phyloP scores from a whole-genome alignment of 2,329 filamentous ascomycete genomes.

The Fusarium illudens region DNA sequence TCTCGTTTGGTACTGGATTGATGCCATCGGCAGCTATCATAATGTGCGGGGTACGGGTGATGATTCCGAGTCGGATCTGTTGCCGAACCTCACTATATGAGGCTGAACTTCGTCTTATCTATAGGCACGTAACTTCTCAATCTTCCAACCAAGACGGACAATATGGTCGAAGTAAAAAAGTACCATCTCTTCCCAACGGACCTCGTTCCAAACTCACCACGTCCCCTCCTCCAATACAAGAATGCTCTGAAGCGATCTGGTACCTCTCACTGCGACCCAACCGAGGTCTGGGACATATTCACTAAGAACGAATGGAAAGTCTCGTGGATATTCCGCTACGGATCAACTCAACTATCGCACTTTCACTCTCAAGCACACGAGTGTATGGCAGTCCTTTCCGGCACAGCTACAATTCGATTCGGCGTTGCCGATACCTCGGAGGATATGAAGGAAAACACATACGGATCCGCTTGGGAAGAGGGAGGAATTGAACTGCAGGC shows the following conservation, averaged over 20 bases:
- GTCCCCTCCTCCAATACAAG: slow-evolving; percentile 62
- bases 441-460: slow-evolving; percentile 51
- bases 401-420: slow-evolving; percentile 61
- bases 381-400: slow-evolving; percentile 64
- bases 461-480: slow-evolving; percentile 51
- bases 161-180: slow-evolving; percentile 42
- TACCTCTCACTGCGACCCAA: slow-evolving; percentile 43
- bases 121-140: too few relatives aligned
- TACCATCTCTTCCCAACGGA: slow-evolving; percentile 54
- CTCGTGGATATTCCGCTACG: slow-evolving; percentile 67
- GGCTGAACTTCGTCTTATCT: background rate
- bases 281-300: slow-evolving; percentile 52
- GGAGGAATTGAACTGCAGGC: slow-evolving; percentile 60
- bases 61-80: slow-evolving; percentile 19
- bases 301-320: slow-evolving; percentile 59
- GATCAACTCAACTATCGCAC: slow-evolving; percentile 62
- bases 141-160: background rate
- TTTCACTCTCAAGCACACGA: slow-evolving; percentile 67
- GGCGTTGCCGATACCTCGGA: slow-evolving; percentile 59
- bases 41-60: slow-evolving; percentile 2
- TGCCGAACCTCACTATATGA: background rate
- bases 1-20: background rate
- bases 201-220: slow-evolving; percentile 60
- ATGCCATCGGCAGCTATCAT: background rate
- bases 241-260: slow-evolving; percentile 9